Base-by-base conservation (phyloP, 257 asterid species). In the Solanum etuberosum region DNA sequence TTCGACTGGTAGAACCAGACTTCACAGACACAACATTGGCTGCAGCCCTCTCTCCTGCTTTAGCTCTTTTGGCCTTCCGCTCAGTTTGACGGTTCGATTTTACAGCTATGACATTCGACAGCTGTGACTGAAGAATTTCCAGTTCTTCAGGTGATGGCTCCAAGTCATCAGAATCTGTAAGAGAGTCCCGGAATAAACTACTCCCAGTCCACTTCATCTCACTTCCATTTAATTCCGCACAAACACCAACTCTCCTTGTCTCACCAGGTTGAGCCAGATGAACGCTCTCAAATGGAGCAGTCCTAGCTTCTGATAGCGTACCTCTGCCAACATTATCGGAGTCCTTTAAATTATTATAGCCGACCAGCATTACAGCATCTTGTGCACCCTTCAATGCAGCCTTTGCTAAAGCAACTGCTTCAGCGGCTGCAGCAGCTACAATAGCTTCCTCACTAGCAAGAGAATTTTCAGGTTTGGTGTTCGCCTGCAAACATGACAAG, bases 321-420 rank as follows among this genome's bases (percentile, higher is more conserved):
- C 16, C 83, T 37, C 31, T 84, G 81, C 88, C 86, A 42, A 81
- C 89, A 87, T 85, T 84, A 70, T 87, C 90, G 2, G 90, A 71
- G 72, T 89, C 87, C 72, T 86, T 87, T 80, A 91, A 86, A 80
- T 91, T 92, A 57, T 78, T 87, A 61, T 72, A 82, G 88, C 87
- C 63, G 76, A 88, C 90, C 93, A 94, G 92, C 95, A 91, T 87
- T 83, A 95, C 98, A 35, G 96, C 97, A 83, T 95, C 97, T 90
- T 94, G 96, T 43, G 99, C 99, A 86, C 93, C 93, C 90, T 94
- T 92, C 61, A 94, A 89, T 86, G 99, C 98, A 72, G 95, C 97
- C 89, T 93, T 94, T 85, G 99, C 98, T 83, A 97, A 92, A 74
- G 98, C 94, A 86, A 95, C 95, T 51, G 98, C 98, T 91, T 97